Evolutionary conservation across 768 basidiomycete genomes (phyloP), one percentile per base, ranked within the genome.

Genomic region (Cytidiella melzeri): DNA sequence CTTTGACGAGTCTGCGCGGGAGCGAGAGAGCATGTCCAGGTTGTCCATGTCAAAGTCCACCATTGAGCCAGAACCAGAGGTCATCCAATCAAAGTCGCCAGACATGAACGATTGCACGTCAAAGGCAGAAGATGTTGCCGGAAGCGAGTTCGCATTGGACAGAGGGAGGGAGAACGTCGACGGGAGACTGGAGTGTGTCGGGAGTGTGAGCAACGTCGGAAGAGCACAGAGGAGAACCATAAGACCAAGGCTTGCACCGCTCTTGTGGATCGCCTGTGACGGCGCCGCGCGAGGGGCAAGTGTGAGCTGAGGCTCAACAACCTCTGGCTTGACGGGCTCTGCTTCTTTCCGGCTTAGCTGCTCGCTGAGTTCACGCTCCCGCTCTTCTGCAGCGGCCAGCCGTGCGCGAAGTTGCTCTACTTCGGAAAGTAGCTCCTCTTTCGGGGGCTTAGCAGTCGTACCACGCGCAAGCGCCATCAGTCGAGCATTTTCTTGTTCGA

Each of bases 401-500:
- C 83, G 80, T 28, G 77, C 71, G 45, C 77, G 77, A 58, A 90
- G 78, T 53, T 75, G 73, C 57, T 88, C 84, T 54, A 87, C 69
- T 63, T 83, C 80, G 42, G 77, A 77, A 48, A 73, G 59, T 45
- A 81, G 71, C 12, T 72, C 69, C 30, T 68, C 57, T 64, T 70
- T 49, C 57, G 45, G 43, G 55, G 55, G 42, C 59, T 45, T 28
- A 57, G 55, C 57, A 57, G 63, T 55, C 47, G 61, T 61, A 56
- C 60, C 63, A 27, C 79, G 75, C 51, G 83, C 71, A 54, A 87
- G 68, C 36, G 74, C 73, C 27, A 80, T 73, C 46, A 92, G 80
- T 36, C 83, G 74, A 39, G 79, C 83, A 58, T 90, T 92, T 64
- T 92, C 91, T 64, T 85, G 80, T 68, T 92, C 90, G 25, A 92